phyloP scores from a whole-genome alignment of 1,284 basidiomycete genomes.

The Crepidotus sp. region DNA sequence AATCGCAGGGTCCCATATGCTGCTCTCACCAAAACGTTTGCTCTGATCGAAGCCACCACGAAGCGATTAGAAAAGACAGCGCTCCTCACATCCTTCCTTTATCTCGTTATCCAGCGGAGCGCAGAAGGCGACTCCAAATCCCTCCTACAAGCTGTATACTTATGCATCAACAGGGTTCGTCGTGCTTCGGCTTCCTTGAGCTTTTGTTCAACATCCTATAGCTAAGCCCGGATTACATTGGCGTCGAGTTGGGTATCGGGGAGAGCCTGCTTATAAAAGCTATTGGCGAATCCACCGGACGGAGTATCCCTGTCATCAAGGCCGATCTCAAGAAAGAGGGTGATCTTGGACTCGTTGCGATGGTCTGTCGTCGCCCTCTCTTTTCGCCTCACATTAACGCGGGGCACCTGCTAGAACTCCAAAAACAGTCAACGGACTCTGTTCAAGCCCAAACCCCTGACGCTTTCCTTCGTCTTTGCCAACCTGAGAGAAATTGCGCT shows the following conservation, averaged over 20 bases:
- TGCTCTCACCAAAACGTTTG: slow-evolving; percentile 83
- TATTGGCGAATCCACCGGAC: slow-evolving; percentile 90
- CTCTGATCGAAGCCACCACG: slow-evolving; percentile 89
- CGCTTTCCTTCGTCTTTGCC: slow-evolving; percentile 81
- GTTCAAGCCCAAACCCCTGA: slow-evolving; percentile 90
- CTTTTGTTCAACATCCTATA: slow-evolving; percentile 26
- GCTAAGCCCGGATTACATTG: slow-evolving; percentile 93
- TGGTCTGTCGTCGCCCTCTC: slow-evolving; percentile 42
- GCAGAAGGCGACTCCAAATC: slow-evolving; percentile 59
- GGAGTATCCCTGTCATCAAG: slow-evolving; percentile 78
- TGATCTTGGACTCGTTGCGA: slow-evolving; percentile 92
- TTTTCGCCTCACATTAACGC: slow-evolving; percentile 1
- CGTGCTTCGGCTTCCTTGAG: slow-evolving; percentile 9
- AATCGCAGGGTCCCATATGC: slow-evolving; percentile 83
- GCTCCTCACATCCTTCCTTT: slow-evolving; percentile 79
- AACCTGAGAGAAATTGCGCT: slow-evolving; percentile 83
- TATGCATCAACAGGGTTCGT: slow-evolving; percentile 90
- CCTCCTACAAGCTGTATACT: slow-evolving; percentile 85
- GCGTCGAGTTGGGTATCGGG: slow-evolving; percentile 94
- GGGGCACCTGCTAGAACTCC: slow-evolving; percentile 53
- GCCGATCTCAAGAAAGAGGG: slow-evolving; percentile 91
- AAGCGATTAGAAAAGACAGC: slow-evolving; percentile 93
- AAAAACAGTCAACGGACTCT: slow-evolving; percentile 92
- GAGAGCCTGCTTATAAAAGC: slow-evolving; percentile 94
- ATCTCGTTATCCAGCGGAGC: slow-evolving; percentile 83